A percentile compares a stretch with the other conserved stretches of the same genome.
phyloP scores from a whole-genome alignment of 768 basidiomycete species.

The Cantharellus anzutake region DNA sequence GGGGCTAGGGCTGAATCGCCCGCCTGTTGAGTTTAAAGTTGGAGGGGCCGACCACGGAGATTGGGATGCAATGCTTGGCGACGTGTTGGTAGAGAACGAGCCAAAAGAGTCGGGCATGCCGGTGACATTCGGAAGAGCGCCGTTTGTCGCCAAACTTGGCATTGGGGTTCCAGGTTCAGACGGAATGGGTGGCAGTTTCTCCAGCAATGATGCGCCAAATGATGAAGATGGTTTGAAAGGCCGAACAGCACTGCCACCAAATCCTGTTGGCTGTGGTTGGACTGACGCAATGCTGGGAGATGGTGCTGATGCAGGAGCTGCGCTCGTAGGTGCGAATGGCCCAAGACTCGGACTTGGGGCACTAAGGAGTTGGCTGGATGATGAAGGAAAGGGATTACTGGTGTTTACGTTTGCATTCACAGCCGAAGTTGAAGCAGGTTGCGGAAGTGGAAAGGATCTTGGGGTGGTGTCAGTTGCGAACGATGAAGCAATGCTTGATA shows the following conservation, averaged over 20 bases:
- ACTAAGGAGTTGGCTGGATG: constrained; percentile 17
- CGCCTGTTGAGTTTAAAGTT: neutral
- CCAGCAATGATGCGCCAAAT: constrained; percentile 59
- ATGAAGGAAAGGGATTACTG: constrained; percentile 10
- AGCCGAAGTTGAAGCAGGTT: neutral
- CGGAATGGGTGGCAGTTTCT: constrained; percentile 55
- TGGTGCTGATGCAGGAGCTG: constrained; percentile 24
- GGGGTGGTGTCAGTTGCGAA: constrained; percentile 7
- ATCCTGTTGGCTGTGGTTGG: constrained; percentile 31
- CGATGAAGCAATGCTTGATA: constrained; percentile 11
- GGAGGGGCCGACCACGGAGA: neutral
- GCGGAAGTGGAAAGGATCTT: neutral
- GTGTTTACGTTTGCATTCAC: neutral
- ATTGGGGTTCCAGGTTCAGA: constrained; percentile 21
- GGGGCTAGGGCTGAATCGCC: neutral
- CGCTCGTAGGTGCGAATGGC: constrained; percentile 32
- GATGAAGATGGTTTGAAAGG: constrained; percentile 69
- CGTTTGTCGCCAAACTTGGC: neutral
- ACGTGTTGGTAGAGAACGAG: constrained; percentile 1
- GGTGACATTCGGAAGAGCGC: neutral
- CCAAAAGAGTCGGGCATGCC: neutral
- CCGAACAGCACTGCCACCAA: constrained; percentile 35
- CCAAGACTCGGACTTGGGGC: constrained; percentile 28
- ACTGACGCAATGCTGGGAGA: constrained; percentile 21
- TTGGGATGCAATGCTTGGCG: neutral